Evolutionary conservation across 148 eudicot species (phyloP), one percentile per base, ranked within the genome.

Genomic region (Chenopodium suecicum): DNA sequence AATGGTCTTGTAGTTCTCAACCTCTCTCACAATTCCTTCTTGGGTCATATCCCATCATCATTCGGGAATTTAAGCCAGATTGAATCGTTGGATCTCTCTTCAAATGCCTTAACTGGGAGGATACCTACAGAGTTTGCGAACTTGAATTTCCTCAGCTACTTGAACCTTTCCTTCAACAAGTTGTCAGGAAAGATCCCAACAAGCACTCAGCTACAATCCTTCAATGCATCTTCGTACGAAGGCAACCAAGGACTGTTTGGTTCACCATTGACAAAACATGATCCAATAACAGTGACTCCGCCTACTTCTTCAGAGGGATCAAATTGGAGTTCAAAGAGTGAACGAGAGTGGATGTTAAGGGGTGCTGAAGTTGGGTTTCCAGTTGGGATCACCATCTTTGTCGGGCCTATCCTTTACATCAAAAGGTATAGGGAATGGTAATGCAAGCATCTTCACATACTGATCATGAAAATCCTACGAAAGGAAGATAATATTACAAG

Each of bases 11-110:
- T 44, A 25, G 73, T 46, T 20, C 86, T 88, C 29, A 82, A 86
- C 80, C 86, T 88, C 3, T 88, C 90, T 10, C 74, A 86, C 44
- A 88, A 88, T 81, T 64, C 31, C 1, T 47, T 88, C 70, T 50
- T 29, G 0, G 89, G 87, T 63, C 29, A 7, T 12, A 85, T 89
- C 23, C 88, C 87, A 34, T 19, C 81, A 60, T 75, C 89, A 4
- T 8, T 89, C 1, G 83, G 82, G 23, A 78, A 83, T 14, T 17
- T 89, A 20, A 29, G 31, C 7, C 65, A 48, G 34, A 83, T 86
- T 27, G 88, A 89, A 64, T 86, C 88, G 7, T 54, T 89, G 31
- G 89, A 89, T 75, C 80, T 88, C 70, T 84, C 84, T 13, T 82
- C 46, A 11, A 88, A 86, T 32, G 52, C 82, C 20, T 32, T 85